phyloP scores from a whole-genome alignment of 148 eudicot genomes.

The Pouteria glomerata region DNA sequence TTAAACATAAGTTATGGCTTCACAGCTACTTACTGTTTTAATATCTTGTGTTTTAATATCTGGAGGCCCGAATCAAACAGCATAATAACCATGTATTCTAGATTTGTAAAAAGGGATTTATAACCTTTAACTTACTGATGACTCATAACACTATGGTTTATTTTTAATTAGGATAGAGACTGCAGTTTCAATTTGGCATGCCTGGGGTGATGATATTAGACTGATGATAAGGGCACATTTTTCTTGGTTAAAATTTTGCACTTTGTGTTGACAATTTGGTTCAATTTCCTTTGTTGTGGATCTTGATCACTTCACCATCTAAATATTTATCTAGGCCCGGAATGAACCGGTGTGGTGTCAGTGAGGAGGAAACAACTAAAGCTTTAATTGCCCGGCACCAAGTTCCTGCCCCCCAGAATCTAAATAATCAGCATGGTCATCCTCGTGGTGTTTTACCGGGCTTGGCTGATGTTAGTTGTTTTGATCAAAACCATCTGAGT shows the following conservation, averaged over 20 bases:
- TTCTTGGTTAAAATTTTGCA: background rate
- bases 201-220: background rate
- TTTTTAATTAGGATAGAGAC: background rate
- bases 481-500: constrained; percentile 17
- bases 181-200: background rate
- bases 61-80: background rate
- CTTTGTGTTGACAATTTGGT: background rate
- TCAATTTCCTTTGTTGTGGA: background rate
- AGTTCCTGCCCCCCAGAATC: constrained; percentile 28
- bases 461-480: constrained; percentile 25
- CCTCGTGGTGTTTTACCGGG: constrained; percentile 27
- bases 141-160: background rate
- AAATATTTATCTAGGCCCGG: constrained; percentile 59
- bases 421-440: constrained; percentile 31
- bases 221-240: background rate
- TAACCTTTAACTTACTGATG: background rate
- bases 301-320: constrained; percentile 3
- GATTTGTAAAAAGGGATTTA: background rate
- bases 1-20: too few species aligned
- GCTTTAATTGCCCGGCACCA: constrained; percentile 44
- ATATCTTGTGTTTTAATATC: too few species aligned
- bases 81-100: background rate
- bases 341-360: constrained; percentile 67
- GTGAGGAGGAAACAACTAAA: constrained; percentile 69
- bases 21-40: background rate